These are phyloP conservation scores for Trichoderma gracile DNA, from an alignment of 2,329 filamentous ascomycete species.

Conservation along the genomic window DNA sequence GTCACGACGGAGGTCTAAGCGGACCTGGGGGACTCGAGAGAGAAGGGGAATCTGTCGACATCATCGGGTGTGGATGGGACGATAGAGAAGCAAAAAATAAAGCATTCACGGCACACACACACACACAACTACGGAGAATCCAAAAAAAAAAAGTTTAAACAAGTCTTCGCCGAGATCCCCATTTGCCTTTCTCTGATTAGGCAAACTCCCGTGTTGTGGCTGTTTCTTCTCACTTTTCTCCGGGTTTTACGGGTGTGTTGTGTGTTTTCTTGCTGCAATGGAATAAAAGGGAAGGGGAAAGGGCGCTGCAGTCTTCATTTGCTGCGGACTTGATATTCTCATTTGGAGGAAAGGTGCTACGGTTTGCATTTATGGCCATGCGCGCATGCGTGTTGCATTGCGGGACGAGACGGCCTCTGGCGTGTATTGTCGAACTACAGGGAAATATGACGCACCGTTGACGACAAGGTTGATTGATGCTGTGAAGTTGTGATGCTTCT, in stretches of 20 bases:
- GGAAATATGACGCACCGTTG: conserved; percentile 26
- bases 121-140: conserved; percentile 18
- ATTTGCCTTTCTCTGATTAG: not conserved
- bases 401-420: conserved; percentile 20
- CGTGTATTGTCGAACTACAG: conserved; percentile 23
- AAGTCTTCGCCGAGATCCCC: not conserved
- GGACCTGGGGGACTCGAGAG: not conserved
- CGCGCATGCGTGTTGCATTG: conserved; percentile 14
- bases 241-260: conserved; percentile 5
- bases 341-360: conserved; percentile 21
- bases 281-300: not conserved
- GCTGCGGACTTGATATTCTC: conserved; percentile 15
- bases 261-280: not conserved
- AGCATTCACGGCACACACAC: conserved; percentile 18
- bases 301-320: conserved; percentile 15
- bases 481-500: not conserved
- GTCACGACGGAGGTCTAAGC: conserved; percentile 88
- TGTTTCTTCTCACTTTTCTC: not conserved
- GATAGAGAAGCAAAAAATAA: conserved; percentile 23
- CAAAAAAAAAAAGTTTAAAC: conserved; percentile 22
- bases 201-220: not conserved
- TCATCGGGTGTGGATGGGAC: conserved; percentile 18
- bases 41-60: conserved; percentile 2
- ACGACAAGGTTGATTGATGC: conserved; percentile 15
- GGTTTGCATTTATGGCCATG: conserved; percentile 20